Conservation (phyloP, 768 basidiomycete genomes). For the Podaxis rugospora region DNA sequence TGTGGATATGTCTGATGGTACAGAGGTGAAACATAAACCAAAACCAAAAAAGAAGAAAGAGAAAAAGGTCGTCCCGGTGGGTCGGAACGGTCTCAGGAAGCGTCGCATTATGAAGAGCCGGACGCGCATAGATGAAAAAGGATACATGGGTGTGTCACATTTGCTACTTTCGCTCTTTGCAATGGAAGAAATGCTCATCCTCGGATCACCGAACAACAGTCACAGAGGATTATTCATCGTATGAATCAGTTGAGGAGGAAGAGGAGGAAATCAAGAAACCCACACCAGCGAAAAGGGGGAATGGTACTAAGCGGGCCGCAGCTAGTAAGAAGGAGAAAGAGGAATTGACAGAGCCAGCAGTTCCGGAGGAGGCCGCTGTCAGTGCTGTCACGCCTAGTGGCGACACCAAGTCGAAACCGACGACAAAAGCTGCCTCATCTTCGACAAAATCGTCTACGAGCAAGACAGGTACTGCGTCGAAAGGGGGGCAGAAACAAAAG, state of each 20-base stretch:
- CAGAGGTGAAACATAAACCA: slow-evolving; percentile 31
- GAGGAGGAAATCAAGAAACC: slow-evolving; percentile 18
- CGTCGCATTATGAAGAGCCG: slow-evolving; percentile 57
- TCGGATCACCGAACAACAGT: slow-evolving; percentile 33
- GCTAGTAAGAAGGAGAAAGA: slow-evolving; percentile 4
- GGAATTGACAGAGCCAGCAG: background rate
- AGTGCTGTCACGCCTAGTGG: background rate
- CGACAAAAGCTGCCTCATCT: background rate
- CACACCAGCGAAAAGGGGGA: slow-evolving; percentile 2
- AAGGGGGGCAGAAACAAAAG: slow-evolving; percentile 7
- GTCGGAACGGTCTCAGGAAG: slow-evolving; percentile 76
- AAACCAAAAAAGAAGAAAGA: slow-evolving; percentile 46
- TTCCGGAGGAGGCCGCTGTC: slow-evolving; percentile 11
- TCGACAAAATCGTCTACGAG: background rate
- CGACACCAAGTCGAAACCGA: background rate
- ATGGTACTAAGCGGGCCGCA: slow-evolving; percentile 2
- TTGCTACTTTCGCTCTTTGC: background rate
- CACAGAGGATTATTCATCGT: slow-evolving; percentile 75
- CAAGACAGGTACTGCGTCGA: background rate
- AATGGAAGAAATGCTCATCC: slow-evolving; percentile 1
- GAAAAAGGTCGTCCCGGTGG: slow-evolving; percentile 68
- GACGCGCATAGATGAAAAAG: slow-evolving; percentile 54
- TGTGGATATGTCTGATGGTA: slow-evolving; percentile 33
- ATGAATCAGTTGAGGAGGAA: slow-evolving; percentile 72
- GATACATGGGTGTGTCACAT: slow-evolving; percentile 60